These are phyloP conservation scores for Endocladia muricata DNA, from an alignment of 31 red algal genomes.

Conservation along the genomic window DNA sequence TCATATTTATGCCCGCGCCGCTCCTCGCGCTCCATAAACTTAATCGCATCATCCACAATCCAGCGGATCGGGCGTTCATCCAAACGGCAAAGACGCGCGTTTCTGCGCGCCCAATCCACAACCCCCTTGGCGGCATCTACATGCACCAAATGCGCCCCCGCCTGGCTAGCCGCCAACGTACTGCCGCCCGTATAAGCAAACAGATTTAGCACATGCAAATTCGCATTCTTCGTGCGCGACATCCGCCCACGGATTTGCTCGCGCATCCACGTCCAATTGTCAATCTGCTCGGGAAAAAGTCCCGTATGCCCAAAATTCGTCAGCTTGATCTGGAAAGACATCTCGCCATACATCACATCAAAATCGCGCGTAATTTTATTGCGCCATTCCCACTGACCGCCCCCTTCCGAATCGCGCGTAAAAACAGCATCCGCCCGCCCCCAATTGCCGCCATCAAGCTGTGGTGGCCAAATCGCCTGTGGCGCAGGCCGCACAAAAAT, in stretches of 20 bases:
- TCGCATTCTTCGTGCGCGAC: not conserved
- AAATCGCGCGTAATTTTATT: not conserved
- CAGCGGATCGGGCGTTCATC: not conserved
- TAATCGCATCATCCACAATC: slow-evolving; percentile 5
- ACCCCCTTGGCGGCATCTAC: slow-evolving; percentile 2
- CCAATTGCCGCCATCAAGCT: not conserved
- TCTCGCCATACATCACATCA: not conserved
- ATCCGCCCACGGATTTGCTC: no score
- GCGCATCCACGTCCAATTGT: not conserved
- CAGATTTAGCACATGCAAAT: not conserved
- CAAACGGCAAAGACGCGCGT: not conserved
- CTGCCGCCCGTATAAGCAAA: not conserved
- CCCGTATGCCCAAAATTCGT: slow-evolving; percentile 7
- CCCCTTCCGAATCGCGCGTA: not conserved
- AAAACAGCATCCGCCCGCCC: not conserved
- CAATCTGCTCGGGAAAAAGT: not conserved
- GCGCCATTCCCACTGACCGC: not conserved
- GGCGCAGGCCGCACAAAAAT: not conserved
- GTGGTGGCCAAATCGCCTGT: slow-evolving; percentile 2
- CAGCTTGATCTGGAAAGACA: not conserved
- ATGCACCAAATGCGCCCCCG: not conserved
- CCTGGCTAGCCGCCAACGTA: not conserved
- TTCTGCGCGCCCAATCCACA: not conserved
- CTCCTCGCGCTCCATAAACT: slow-evolving; percentile 2
- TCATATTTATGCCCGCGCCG: slow-evolving; percentile 1